These are phyloP conservation scores for Pseudogymnoascus sp. DNA, from an alignment of 2,329 filamentous ascomycete species.

Conservation along the genomic window DNA sequence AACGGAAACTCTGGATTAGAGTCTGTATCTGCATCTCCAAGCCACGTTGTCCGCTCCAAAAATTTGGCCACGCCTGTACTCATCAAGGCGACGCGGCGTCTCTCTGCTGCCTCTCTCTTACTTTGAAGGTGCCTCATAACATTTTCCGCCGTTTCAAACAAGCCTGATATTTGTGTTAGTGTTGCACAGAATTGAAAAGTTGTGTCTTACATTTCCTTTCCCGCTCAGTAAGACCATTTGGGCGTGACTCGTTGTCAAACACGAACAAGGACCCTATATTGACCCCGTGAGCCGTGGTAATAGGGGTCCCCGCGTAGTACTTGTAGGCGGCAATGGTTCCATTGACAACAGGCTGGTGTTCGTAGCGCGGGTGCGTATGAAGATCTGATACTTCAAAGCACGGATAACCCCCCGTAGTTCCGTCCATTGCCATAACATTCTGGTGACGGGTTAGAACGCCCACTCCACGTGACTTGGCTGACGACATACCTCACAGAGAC, in stretches of 20 bases:
- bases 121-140: conserved; percentile 22
- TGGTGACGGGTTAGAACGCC: conserved; percentile 4
- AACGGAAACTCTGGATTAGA: neutral
- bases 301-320: conserved; percentile 24
- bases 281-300: conserved; percentile 20
- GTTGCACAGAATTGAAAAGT: neutral
- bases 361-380: conserved; percentile 18
- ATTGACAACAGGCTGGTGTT: conserved; percentile 18
- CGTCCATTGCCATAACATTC: conserved; percentile 18
- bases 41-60: conserved; percentile 15
- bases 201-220: conserved; percentile 27
- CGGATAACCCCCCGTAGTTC: conserved; percentile 14
- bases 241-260: conserved; percentile 34
- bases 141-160: conserved; percentile 18
- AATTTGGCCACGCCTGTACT: conserved; percentile 19
- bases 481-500: conserved; percentile 22
- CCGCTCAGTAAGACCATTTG: conserved; percentile 37
- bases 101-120: conserved; percentile 22
- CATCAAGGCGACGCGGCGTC: conserved; percentile 19
- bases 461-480: neutral
- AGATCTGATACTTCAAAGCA: conserved; percentile 21
- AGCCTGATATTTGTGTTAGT: conserved; percentile 11
- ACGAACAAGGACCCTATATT: conserved; percentile 24
- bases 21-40: neutral
- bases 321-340: conserved; percentile 16